Evolutionary conservation across 768 basidiomycete genomes (phyloP), one percentile per base, ranked within the genome.

Genomic region (Boletus barrowsii): DNA sequence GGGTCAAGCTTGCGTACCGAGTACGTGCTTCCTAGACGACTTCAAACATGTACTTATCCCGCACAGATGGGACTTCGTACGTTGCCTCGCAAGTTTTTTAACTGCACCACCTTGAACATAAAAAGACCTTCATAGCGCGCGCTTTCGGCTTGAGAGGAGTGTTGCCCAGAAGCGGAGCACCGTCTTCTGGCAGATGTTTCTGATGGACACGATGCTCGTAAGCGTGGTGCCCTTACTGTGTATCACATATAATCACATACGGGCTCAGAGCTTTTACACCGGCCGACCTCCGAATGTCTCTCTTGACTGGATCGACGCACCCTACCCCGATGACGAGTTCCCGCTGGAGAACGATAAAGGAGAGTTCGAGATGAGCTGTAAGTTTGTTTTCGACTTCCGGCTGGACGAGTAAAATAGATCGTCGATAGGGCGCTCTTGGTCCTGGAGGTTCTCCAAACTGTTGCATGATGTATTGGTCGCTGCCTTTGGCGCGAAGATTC

Each of bases 181-280:
- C 20, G 70, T 85, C 11, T 88, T 88, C 63, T 90, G 87, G 85
- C 80, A 84, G 45, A 65, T 88, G n/a, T 88, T 85, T 61, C 59
- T 73, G 24, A 64, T 80, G 29, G 88, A 89, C 60, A 83, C 83
- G 0, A 82, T 80, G 76, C 68, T 79, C 37, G 88, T 89, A 60
- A 62, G 65, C 18, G 9, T 11, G 18, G 71, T 58, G 30, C 4
- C 17, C n/a, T 33, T 17, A 3, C 5, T 33, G 10, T 36, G 13
- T 35, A 24, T 41, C 36, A 29, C 4, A 5, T 8, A 42, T 33
- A 49, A 41, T 51, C 29, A 48, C 32, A 24, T 15, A 8, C 13
- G 1, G 8, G 10, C 10, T 10, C 54, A 88, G 86, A 86, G 83
- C 57, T 83, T 85, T 57, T 74, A 75, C 32, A 76, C 82, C 29